Percentiles rank a stretch among this genome's conserved stretches.
Conservation (phyloP, 192 early-diverging fungal species). For the Rhizophagus prolifer region DNA sequence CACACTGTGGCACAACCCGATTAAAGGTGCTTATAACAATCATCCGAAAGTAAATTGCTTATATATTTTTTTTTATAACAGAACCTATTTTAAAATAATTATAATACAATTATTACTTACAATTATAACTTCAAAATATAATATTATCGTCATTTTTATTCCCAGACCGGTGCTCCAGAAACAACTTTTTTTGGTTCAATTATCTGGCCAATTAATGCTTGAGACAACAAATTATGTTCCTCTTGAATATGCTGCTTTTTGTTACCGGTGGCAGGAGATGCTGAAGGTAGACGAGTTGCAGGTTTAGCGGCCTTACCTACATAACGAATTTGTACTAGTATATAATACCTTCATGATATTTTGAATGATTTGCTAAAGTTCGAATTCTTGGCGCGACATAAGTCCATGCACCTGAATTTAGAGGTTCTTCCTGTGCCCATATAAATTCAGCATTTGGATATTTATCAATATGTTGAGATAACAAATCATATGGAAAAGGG, state of each 20-base stretch:
- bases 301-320: constrained; percentile 60
- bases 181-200: constrained; percentile 67
- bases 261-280: constrained; percentile 88
- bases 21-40: too few relatives aligned
- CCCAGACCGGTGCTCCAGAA: constrained; percentile 70
- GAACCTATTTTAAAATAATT: too few relatives aligned
- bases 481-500: constrained; percentile 94
- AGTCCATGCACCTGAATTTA: constrained; percentile 91
- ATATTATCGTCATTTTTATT: too few relatives aligned
- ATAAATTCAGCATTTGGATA: constrained; percentile 91
- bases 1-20: too few relatives aligned
- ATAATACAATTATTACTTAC: too few relatives aligned
- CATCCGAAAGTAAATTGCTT: too few relatives aligned
- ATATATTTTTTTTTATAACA: too few relatives aligned
- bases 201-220: constrained; percentile 71
- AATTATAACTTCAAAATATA: too few relatives aligned
- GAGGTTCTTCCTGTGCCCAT: constrained; percentile 94
- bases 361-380: constrained; percentile 74
- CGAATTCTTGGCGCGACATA: constrained; percentile 86
- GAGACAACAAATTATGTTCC: constrained; percentile 69
- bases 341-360: constrained; percentile 61
- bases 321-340: not conserved
- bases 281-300: constrained; percentile 88
- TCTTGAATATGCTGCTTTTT: constrained; percentile 93
- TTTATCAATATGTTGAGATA: constrained; percentile 81